Conservation (phyloP, 805 yeast genomes). For the Candida nemodendra region DNA sequence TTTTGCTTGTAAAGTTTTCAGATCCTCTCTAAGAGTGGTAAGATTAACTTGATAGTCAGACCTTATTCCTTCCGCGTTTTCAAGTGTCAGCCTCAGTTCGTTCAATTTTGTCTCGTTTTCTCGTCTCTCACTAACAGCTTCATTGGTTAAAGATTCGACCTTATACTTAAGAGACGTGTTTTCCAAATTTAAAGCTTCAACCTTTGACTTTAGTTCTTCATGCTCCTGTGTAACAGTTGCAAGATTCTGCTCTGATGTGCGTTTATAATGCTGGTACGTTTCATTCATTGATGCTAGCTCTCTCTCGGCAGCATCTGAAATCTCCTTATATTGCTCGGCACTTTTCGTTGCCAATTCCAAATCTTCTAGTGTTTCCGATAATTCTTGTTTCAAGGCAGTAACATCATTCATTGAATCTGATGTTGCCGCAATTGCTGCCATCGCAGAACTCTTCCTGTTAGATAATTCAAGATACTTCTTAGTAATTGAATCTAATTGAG, state of each 20-base stretch:
- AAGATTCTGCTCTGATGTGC: constrained; percentile 24
- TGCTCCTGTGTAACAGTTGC: constrained; percentile 8
- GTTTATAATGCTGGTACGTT: constrained; percentile 49
- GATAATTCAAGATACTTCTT: constrained; percentile 30
- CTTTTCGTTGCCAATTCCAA: constrained; percentile 56
- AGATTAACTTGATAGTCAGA: constrained; percentile 33
- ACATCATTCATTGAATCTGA: constrained; percentile 23
- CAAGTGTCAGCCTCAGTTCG: constrained; percentile 25
- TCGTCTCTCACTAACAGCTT: constrained; percentile 10
- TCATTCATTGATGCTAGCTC: constrained; percentile 55
- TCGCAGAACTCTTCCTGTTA: constrained; percentile 28
- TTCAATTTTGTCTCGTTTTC: constrained; percentile 20
- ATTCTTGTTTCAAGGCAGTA: constrained; percentile 29
- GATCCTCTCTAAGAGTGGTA: constrained; percentile 30
- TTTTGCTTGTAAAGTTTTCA: constrained; percentile 25
- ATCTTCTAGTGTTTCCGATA: constrained; percentile 47
- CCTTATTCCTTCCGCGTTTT: constrained; percentile 26
- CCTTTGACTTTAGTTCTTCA: constrained; percentile 13
- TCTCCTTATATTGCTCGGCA: constrained; percentile 57
- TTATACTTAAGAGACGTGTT: constrained; percentile 15
- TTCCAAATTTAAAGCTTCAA: constrained; percentile 12
- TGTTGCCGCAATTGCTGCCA: constrained; percentile 26
- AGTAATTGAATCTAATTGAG: constrained; percentile 36
- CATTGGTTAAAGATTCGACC: constrained; percentile 10
- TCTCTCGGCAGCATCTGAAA: constrained; percentile 66